Percentiles rank a stretch among this genome's conserved stretches.
Evolutionary conservation across 2,329 filamentous ascomycete genomes (phyloP).

Genomic region (Paraconiothyrium brasiliense): DNA sequence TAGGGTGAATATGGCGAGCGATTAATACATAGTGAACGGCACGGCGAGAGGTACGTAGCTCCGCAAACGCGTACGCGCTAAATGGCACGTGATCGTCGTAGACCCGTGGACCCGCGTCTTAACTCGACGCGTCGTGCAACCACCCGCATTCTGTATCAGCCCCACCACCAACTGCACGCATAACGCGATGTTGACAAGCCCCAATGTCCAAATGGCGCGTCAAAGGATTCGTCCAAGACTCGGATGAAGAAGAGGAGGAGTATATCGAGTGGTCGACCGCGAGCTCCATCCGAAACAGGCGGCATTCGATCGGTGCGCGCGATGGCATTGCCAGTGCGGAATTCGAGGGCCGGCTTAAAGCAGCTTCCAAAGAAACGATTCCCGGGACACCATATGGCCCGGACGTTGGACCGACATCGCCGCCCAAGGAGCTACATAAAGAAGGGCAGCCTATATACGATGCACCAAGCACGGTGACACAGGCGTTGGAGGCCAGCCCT

Average conservation of each 20-base stretch:
- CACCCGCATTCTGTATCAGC: conserved; percentile 21
- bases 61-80: not conserved
- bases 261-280: conserved; percentile 33
- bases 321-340: conserved; percentile 20
- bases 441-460: conserved; percentile 14
- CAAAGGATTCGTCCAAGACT: conserved; percentile 61
- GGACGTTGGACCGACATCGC: not conserved
- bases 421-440: not conserved
- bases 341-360: not conserved
- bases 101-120: conserved; percentile 14
- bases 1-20: not conserved
- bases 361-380: not conserved
- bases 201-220: conserved; percentile 61
- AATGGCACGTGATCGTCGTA: conserved; percentile 16
- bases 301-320: conserved; percentile 31
- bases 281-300: conserved; percentile 18
- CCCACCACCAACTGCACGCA: conserved; percentile 25
- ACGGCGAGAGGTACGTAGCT: conserved; percentile 7
- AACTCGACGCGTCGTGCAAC: conserved; percentile 33
- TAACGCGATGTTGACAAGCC: conserved; percentile 46
- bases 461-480: conserved; percentile 36
- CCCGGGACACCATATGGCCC: conserved; percentile 3
- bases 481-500: conserved; percentile 12
- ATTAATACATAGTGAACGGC: not conserved
- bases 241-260: conserved; percentile 58